Base-by-base conservation (phyloP, 495 filamentous ascomycete species). In the Neurospora tetrasperma region DNA sequence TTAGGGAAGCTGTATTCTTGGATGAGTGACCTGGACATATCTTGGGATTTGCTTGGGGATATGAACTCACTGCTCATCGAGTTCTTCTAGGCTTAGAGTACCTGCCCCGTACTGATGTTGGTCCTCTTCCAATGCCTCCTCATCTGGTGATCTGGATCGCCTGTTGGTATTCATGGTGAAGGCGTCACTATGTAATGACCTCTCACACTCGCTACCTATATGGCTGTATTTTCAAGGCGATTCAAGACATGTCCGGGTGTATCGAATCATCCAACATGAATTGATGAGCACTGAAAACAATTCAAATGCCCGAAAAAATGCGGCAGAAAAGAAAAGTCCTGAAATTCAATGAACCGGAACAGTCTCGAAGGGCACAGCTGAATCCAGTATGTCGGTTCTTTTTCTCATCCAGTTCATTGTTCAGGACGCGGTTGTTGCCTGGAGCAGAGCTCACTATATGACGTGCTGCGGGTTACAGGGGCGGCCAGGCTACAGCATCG, bases 1-100 rank as follows among this genome's bases (percentile, higher is more conserved):
- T 94, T 90, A 41, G 94, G 94, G 79, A 93, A 98, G 77, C 91
- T 94, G 73, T 62, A 18, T 8, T 42, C 2, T 14, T 11, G 23
- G 7, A 16, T 62, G 1, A 39, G 18, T 62, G 27, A 41, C 69
- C 54, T 18, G 42, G 40, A 69, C 8, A 39, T 8, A 70, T 54
- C 5, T 38, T 38, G 4, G 35, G 20, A 23, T 42, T 44, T 16
- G 43, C 11, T 31, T 39, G 46, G 35, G 5, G 16, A 6, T 44
- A 18, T 20, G 31, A 23, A 66, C 79, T 78, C 83, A 92, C 90
- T 91, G 92, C 72, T 86, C 83, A 73, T 94, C 87, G 4, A 94
- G 80, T 59, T 93, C 87, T 66, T 84, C 74, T 16, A 85, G 81
- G 20, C 79, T 83, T 69, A 86, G 73, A 4, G 77, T 72, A 18